Evolutionary conservation across 306 rosid genomes (phyloP), one percentile per base, ranked within the genome.

Genomic region (Nissolia schottii): DNA sequence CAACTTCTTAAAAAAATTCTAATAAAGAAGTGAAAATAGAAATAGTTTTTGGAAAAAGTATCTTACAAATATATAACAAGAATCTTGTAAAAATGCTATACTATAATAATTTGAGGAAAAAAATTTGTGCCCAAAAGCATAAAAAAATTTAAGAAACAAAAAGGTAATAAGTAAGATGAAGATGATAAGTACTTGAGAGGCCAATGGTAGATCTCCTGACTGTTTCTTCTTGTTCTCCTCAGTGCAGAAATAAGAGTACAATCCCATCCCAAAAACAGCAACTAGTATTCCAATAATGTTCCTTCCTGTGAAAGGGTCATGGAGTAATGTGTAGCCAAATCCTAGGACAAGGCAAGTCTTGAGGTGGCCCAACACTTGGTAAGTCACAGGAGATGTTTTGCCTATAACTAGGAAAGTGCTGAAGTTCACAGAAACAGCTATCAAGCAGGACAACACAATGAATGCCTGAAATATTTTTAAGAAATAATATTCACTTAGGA

Each of bases 361-460:
- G 78, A 94, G 97, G 70, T 94, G 99, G 14, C 99, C 99, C 14
- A 94, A 64, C 46, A 94, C 99, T 86, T 94, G 99, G 67, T 94
- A 94, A 3, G 99, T 94, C 22, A 94, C 99, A 0, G 99, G 99
- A 7, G 99, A 94, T 72, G 99, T 94, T 86, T 94, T 94, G 3
- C 99, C 99, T 37, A 94, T 94, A 15, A 94, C 99, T 74, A 94
- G 68, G 62, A 94, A 94, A 0, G 99, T 94, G 84, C 99, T 94
- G 40, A 94, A 94, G 93, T 94, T 94, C 81, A 94, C 99, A 1
- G 96, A 85, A 16, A 94, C 99, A 1, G 99, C 88, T 54, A 94
- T 94, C 66, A 94, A 50, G 88, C 99, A 94, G 0, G 99, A 94
- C 18, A 94, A 73, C 64, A 94, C 55, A 75, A 94, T 91, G 79